Conservation (phyloP, 2,329 filamentous ascomycete genomes). For the Zymoseptoria tritici region DNA sequence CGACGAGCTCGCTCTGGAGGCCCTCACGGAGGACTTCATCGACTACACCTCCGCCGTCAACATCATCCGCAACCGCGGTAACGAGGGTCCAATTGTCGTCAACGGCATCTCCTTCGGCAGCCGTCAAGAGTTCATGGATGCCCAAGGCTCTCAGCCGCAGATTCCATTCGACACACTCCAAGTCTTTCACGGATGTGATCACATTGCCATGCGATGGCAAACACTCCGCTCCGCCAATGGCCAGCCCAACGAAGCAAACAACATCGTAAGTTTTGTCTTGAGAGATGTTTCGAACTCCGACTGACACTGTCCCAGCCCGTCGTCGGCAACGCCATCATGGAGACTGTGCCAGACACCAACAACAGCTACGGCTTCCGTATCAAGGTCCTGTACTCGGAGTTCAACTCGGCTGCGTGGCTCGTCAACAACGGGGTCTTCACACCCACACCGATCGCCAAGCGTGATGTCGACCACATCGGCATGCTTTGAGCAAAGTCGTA, state of each 20-base stretch:
- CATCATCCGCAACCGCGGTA: constrained; percentile 25
- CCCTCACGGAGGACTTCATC: constrained; percentile 25
- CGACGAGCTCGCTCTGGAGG: constrained; percentile 21
- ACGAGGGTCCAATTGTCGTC: constrained; percentile 19
- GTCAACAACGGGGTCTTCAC: constrained; percentile 24
- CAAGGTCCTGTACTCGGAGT: constrained; percentile 24
- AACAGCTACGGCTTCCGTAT: constrained; percentile 24
- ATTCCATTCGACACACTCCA: constrained; percentile 27
- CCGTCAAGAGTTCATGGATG: constrained; percentile 23
- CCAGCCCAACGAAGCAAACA: constrained; percentile 20
- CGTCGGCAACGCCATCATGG: constrained; percentile 20
- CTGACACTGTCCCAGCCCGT: constrained; percentile 14
- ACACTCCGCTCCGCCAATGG: constrained; percentile 19
- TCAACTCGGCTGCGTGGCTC: constrained; percentile 28
- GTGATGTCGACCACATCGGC: neutral
- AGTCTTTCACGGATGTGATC: constrained; percentile 23
- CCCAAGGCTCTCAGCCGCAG: constrained; percentile 23
- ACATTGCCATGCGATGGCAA: constrained; percentile 22
- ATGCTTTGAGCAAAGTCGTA: neutral
- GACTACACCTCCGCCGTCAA: constrained; percentile 27
- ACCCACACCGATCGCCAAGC: constrained; percentile 14
- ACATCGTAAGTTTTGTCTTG: constrained; percentile 19
- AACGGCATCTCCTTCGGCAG: constrained; percentile 21
- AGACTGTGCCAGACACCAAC: constrained; percentile 18
- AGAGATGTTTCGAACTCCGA: neutral